Evolutionary conservation across 345 rosid species (phyloP), one percentile per base, ranked within the genome.

Genomic region (Acer saccharum): DNA sequence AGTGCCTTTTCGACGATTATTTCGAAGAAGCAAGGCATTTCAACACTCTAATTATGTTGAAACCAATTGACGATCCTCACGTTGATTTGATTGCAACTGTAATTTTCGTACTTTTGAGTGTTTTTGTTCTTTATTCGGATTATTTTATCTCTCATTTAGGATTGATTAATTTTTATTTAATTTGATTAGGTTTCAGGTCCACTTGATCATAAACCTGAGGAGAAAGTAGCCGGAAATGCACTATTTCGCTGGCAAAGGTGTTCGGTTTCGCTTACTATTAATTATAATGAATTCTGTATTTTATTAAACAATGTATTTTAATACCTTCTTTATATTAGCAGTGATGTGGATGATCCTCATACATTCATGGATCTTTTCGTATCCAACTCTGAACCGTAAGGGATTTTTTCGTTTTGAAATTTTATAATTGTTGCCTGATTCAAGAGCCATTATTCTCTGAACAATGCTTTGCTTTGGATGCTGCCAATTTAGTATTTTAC

Each of bases 81-180:
- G 98, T 95, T 10, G 97, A 95, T 85, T 79, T 95, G 86, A 84
- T 90, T 84, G 98, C 97, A 55, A 90, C 97, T 48, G 98, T 95
- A 23, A 1, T 35, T 54, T 65, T 20, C 29, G 25, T 58, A 3
- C 48, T 58, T 46, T 32, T 66, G 43, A 1, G 2, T 54, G 58
- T 62, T 62, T 46, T 11, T 71, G 18, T 57, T 58, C 3, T 60
- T 60, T n/a, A 21, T n/a, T 60, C 1, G 2, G 12, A 21, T 60
- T 58, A 58, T 58, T 27, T 20, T 48, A 23, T 46, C 7, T 8
- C 1, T 2, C 11, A 25, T 46, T 6, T 9, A 10, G 12, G n/a
- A 35, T 76, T 76, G 46, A 55, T 25, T 68, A 21, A 4, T 63
- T 44, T 55, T 48, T 9, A 2, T 14, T 82, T 76, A 44, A 57